These are phyloP conservation scores for Arctostaphylos glauca DNA, from an alignment of 148 eudicot genomes.

Conservation along the genomic window DNA sequence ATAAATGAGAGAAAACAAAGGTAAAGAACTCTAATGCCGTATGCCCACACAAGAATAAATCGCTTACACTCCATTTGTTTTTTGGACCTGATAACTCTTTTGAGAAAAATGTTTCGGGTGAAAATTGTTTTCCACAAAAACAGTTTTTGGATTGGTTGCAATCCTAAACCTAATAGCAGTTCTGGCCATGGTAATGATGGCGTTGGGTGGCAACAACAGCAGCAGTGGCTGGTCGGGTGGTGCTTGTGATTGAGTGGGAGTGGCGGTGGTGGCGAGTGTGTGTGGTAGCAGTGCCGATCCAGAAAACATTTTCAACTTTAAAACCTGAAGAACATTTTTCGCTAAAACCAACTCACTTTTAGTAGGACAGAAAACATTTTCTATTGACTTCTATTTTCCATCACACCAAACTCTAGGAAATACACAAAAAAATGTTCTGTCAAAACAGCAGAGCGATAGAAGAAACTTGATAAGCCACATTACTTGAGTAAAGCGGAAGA, in stretches of 20 bases:
- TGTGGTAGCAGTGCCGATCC: not conserved
- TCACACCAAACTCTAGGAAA: not conserved
- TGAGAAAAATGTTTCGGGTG: not conserved
- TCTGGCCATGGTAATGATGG: not conserved
- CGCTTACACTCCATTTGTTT: not conserved
- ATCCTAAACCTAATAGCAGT: not conserved
- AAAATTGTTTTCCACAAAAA: not conserved
- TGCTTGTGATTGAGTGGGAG: not conserved
- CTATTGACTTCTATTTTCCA: not conserved
- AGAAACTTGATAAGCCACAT: conserved; percentile 1
- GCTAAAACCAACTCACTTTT: not conserved
- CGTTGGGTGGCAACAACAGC: no score
- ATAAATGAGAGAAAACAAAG: not conserved
- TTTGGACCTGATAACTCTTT: not conserved
- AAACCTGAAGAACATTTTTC: not conserved
- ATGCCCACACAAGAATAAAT: not conserved
- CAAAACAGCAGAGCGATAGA: not conserved
- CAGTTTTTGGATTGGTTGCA: not conserved
- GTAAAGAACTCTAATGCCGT: not conserved
- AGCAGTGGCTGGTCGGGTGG: not conserved
- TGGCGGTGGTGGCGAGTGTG: not conserved
- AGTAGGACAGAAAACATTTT: not conserved
- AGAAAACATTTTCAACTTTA: not conserved
- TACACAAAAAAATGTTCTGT: not conserved
- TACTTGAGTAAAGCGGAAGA: conserved; percentile 75